Evolutionary conservation across 495 filamentous ascomycete genomes (phyloP), one percentile per base, ranked within the genome.

Genomic region (Acidomyces sp.): DNA sequence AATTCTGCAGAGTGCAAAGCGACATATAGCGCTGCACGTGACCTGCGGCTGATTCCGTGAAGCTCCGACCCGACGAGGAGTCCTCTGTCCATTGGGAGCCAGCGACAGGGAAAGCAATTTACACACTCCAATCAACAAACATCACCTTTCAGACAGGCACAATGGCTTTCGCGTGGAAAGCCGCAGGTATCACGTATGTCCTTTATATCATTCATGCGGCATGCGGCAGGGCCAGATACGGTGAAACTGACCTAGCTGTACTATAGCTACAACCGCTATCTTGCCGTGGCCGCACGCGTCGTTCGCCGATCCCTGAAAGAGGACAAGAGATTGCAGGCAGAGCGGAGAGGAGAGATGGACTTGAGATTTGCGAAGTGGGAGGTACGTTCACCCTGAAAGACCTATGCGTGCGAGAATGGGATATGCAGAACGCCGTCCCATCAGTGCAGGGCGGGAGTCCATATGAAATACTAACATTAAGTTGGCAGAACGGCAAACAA

Each of bases 131-230:
- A 2, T 18, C 37, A 3, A 11, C 11, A 13, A 29, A 24, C 11
- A 30, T 17, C 30, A 43, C 20, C 34, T 6, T 9, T 15, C 15
- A 33, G 15, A 27, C 32, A 11, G 36, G 5, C 78, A 85, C 76
- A 70, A 97, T 97, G 90, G 75, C 83, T 63, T 88, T 85, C 67
- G 83, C 86, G 59, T 99, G 92, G 92, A 96, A 95, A 81, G 75
- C 86, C 57, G 80, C 90, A 59, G 90, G 92, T 69, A 70, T 96
- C 56, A 93, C 80, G 92, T 96, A 79, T 63, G 81, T 55, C 33
- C 25, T 37, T 21, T 9, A 29, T 9, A 29, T 29, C 37, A 9
- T 10, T 26, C 20, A 16, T 29, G 32, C 32, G 3, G 32, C 30
- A 12, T 18, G 13, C 10, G n/a, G 11, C 22, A 24, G n/a, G 9